phyloP scores from a whole-genome alignment of 306 rosid species.

The Nissolia schottii region DNA sequence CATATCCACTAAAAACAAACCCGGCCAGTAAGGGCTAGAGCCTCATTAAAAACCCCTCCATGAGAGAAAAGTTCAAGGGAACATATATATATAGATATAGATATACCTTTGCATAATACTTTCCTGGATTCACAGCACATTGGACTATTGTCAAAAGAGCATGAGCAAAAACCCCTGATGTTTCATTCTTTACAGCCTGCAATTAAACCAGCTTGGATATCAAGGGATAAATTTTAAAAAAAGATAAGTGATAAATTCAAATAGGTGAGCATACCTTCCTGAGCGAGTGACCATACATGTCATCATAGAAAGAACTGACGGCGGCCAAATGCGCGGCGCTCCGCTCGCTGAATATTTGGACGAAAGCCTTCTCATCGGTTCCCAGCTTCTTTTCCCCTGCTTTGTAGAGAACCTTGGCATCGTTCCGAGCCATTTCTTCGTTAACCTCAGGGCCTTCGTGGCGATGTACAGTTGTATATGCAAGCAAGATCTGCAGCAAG shows the following conservation, averaged over 20 bases:
- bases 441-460: no score
- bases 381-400: constrained; percentile 54
- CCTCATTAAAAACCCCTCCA: no score
- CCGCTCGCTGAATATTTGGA: constrained; percentile 48
- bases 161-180: constrained; percentile 46
- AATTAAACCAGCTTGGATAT: background rate
- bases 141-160: constrained; percentile 55
- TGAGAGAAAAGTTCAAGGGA: background rate
- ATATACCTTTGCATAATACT: constrained; percentile 72
- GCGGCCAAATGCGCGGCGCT: constrained; percentile 63
- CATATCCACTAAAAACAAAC: no score
- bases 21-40: no score
- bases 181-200: constrained; percentile 58
- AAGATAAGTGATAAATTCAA: background rate
- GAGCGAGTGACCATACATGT: constrained; percentile 48
- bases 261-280: constrained; percentile 16
- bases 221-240: background rate
- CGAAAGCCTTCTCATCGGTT: constrained; percentile 50
- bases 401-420: constrained; percentile 38
- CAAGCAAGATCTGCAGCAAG: constrained; percentile 56
- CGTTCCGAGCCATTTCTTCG: no score
- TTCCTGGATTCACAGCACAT: constrained; percentile 51
- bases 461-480: constrained; percentile 49
- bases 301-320: constrained; percentile 44
- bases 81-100: no score